Evolutionary conservation across 257 asterid species (phyloP).

Genomic region (Sherardia arvensis): DNA sequence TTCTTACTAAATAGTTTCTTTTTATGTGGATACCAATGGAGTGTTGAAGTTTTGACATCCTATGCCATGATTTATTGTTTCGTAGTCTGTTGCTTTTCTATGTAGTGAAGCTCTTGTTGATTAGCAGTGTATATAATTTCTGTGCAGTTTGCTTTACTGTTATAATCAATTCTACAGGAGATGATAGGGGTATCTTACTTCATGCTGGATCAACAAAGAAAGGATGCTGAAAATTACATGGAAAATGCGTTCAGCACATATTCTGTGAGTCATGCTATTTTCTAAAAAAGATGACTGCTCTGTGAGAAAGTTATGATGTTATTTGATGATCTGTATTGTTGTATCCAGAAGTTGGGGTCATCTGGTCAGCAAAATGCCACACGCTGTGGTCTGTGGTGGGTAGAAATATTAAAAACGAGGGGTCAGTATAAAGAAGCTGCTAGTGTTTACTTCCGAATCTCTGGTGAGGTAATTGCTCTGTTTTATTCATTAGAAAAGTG

Average conservation of each 20-base stretch:
- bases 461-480: slow-evolving; percentile 96
- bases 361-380: slow-evolving; percentile 66
- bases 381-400: slow-evolving; percentile 99
- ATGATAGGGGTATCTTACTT: slow-evolving; percentile 89
- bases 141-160: slow-evolving; percentile 12
- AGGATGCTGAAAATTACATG: slow-evolving; percentile 97
- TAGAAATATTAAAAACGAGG: slow-evolving; percentile 87
- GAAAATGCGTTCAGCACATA: slow-evolving; percentile 88
- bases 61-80: neutral
- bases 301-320: neutral
- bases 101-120: neutral
- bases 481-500: slow-evolving; percentile 14
- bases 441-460: slow-evolving; percentile 80
- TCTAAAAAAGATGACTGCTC: slow-evolving; percentile 10
- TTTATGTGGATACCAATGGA: neutral
- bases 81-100: neutral
- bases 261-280: slow-evolving; percentile 36
- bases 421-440: slow-evolving; percentile 94
- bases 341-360: slow-evolving; percentile 62
- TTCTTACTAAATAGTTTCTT: neutral
- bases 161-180: slow-evolving; percentile 52
- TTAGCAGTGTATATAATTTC: neutral
- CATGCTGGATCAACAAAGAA: slow-evolving; percentile 85
- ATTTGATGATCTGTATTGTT: neutral
- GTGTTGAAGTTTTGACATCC: neutral